Conservation (phyloP, 371 early-diverging fungal genomes). For the Mucor plumbeus region DNA sequence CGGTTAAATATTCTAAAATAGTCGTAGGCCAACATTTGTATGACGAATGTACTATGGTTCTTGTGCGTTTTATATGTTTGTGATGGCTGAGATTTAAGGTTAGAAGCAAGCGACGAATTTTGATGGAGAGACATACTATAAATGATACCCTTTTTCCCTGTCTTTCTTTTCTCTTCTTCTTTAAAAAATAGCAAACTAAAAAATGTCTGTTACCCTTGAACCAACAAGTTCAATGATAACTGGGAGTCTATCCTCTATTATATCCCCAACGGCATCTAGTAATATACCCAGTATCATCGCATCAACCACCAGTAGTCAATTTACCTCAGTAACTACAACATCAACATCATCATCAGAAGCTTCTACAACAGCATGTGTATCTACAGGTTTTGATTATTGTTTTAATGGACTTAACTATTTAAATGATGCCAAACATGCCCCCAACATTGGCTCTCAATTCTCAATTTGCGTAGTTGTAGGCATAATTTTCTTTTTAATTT, state of each 20-base stretch:
- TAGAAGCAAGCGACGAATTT: not conserved
- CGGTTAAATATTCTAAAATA: not conserved
- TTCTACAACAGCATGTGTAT: not conserved
- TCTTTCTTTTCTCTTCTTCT: not conserved
- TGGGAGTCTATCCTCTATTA: constrained; percentile 1
- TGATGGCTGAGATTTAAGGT: constrained; percentile 7
- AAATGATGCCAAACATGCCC: constrained; percentile 6
- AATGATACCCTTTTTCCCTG: not conserved
- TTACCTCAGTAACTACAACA: not conserved
- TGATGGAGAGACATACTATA: not conserved
- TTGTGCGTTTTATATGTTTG: not conserved
- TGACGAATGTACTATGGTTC: not conserved
- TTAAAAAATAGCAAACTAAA: not conserved
- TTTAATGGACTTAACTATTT: not conserved
- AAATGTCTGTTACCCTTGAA: constrained; percentile 8
- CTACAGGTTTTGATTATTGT: not conserved
- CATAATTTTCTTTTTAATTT: constrained; percentile 48
- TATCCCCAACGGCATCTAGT: constrained; percentile 4
- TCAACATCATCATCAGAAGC: not conserved
- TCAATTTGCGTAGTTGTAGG: constrained; percentile 50
- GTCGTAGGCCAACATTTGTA: constrained; percentile 4
- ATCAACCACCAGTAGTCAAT: not conserved
- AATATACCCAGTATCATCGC: constrained; percentile 1
- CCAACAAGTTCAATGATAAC: not conserved
- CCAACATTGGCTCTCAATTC: constrained; percentile 41